A percentile compares a stretch with the other conserved stretches of the same genome.
Evolutionary conservation across 192 early-diverging fungal genomes (phyloP).

Genomic region (Backusella macrospora): DNA sequence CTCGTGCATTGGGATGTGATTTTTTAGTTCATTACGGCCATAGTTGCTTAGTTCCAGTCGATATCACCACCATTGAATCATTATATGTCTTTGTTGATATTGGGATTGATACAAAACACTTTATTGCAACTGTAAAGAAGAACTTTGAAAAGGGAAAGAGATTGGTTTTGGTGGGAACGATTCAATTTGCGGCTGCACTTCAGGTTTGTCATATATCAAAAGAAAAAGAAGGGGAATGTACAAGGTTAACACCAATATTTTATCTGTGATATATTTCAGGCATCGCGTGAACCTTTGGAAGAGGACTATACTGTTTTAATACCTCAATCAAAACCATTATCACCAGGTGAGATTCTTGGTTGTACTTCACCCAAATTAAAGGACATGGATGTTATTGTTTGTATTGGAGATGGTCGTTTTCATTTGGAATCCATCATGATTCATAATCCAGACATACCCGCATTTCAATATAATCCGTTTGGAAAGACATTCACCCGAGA

Average conservation of each 20-base stretch:
- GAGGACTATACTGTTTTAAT: constrained; percentile 70
- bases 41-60: constrained; percentile 93
- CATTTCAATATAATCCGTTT: constrained; percentile 96
- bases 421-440: constrained; percentile 99
- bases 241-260: not conserved
- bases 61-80: constrained; percentile 91
- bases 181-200: constrained; percentile 92
- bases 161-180: constrained; percentile 87
- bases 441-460: constrained; percentile 86
- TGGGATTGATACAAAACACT: constrained; percentile 90
- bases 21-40: constrained; percentile 99
- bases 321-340: constrained; percentile 94
- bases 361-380: constrained; percentile 89
- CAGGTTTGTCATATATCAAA: constrained; percentile 50
- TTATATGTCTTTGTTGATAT: constrained; percentile 99
- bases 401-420: constrained; percentile 94
- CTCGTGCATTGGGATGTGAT: constrained; percentile 90
- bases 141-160: constrained; percentile 83
- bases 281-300: constrained; percentile 61
- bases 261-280: constrained; percentile 21
- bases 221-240: not conserved
- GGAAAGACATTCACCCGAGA: constrained; percentile 90
- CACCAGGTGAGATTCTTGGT: constrained; percentile 94
- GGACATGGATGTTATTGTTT: constrained; percentile 78
- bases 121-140: constrained; percentile 83